Base-by-base conservation (phyloP, 306 rosid genomes). In the Sophora flavescens region DNA sequence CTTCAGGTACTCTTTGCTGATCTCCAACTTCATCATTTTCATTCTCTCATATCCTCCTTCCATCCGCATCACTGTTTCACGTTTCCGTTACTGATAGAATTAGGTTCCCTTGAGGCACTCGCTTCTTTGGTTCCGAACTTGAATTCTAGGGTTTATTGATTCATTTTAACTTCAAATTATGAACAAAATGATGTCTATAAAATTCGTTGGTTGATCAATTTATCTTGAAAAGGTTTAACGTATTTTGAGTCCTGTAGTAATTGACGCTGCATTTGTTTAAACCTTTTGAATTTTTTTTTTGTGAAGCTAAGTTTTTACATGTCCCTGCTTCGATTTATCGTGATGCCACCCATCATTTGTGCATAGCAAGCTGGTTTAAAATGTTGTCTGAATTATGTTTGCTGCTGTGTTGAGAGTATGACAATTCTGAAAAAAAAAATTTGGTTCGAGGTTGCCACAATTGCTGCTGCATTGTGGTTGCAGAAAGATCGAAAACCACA, bases 1-100 rank as follows among this genome's bases (percentile, higher is more conserved):
- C 39, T 17, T 69, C 80, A 63, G 81, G 83, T 74, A 78, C 75
- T 60, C 44, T 54, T 12, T 16, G 44, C 2, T 64, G 44, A 79
- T 75, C 56, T 36, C 74, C 53, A 38, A 45, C 76, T 78, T 57
- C 52, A 45, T 78, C 75, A 17, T 68, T 33, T 45, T 58, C 16
- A 32, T 68, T 59, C 42, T 68, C 18, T 45, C 35, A 36, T 63
- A 68, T 78, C 76, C n/a, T 56, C 67, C 5, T 35, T 28, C 67
- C 3, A 17, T 41, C 30, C 47, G 30, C 30, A 8, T 36, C 50
- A 15, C 50, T 67, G 58, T 7, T 67, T 4, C 33, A n/a, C 28
- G 33, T 51, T 69, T 48, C 32, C n/a, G 5, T 68, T 51, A 59
- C 76, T 68, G 81, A n/a, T 26, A 6, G 28, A 16, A 7, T 41